Evolutionary conservation across 495 filamentous ascomycete genomes (phyloP).

Genomic region (Tuber aestivum): DNA sequence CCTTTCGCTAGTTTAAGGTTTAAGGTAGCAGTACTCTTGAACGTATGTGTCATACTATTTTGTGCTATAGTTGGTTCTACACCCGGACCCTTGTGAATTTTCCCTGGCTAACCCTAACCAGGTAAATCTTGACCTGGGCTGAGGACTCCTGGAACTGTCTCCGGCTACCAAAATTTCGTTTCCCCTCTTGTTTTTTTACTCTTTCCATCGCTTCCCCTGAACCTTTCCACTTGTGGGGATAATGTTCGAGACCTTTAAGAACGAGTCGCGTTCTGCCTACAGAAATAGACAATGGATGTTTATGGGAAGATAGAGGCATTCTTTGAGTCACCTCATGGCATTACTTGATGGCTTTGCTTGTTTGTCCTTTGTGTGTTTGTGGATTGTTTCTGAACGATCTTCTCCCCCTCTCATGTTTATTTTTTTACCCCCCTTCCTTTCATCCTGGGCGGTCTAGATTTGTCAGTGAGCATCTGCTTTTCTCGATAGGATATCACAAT

Average conservation of each 20-base stretch:
- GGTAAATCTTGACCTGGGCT: too few relatives aligned
- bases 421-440: neutral
- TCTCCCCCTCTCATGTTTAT: neutral
- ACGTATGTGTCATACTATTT: too few relatives aligned
- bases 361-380: conserved; percentile 33
- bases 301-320: conserved; percentile 42
- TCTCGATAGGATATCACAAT: neutral
- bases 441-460: neutral
- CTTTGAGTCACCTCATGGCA: conserved; percentile 46
- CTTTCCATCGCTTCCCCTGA: neutral
- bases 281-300: neutral
- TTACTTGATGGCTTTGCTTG: conserved; percentile 46
- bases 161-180: neutral
- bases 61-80: too few relatives aligned
- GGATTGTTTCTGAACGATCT: conserved; percentile 34
- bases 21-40: too few relatives aligned
- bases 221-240: neutral
- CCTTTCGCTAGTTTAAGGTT: too few relatives aligned
- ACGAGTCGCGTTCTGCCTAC: neutral
- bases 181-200: neutral
- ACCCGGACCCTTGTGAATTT: too few relatives aligned
- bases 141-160: too few relatives aligned
- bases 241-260: neutral
- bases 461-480: neutral
- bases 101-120: too few relatives aligned